Percentiles rank a stretch among this genome's conserved stretches.
Conservation (phyloP, 805 yeast genomes). For the Myxozyma monticola region DNA sequence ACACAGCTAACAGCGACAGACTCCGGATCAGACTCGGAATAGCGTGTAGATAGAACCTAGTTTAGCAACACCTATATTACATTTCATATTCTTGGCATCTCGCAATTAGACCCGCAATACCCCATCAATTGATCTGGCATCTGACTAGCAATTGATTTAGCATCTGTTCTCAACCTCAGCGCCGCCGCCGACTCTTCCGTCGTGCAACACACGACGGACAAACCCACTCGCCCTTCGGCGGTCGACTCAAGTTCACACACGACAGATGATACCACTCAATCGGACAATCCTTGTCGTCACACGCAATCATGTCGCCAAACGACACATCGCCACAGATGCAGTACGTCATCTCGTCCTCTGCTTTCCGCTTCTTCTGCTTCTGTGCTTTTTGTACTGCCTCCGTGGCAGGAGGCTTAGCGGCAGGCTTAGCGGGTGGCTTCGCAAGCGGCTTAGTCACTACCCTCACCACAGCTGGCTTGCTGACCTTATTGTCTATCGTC, state of each 20-base stretch:
- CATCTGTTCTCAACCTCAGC: background rate
- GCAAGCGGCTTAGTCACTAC: background rate
- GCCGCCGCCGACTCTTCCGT: background rate
- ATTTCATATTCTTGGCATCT: background rate
- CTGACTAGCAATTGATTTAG: too few relatives aligned
- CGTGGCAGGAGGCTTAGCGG: too few relatives aligned
- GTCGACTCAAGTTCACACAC: conserved; percentile 80
- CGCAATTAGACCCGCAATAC: too few relatives aligned
- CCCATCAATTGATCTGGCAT: too few relatives aligned
- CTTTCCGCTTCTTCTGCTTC: background rate
- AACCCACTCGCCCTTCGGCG: conserved; percentile 86
- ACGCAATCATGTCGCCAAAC: conserved; percentile 83
- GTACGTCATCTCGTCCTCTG: conserved; percentile 36
- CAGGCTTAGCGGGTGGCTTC: too few relatives aligned
- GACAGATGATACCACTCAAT: conserved; percentile 96
- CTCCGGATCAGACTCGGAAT: conserved; percentile 31
- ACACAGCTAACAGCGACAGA: too few relatives aligned
- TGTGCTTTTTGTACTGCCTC: background rate
- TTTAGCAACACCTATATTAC: background rate
- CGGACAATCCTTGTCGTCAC: conserved; percentile 78
- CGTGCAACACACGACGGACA: conserved; percentile 59
- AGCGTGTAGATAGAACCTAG: background rate
- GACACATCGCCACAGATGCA: conserved; percentile 52
- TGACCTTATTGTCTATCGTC: background rate
- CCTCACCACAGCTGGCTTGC: background rate